Base-by-base conservation (phyloP, 163 green algal species). In the Chloromonas sp. region DNA sequence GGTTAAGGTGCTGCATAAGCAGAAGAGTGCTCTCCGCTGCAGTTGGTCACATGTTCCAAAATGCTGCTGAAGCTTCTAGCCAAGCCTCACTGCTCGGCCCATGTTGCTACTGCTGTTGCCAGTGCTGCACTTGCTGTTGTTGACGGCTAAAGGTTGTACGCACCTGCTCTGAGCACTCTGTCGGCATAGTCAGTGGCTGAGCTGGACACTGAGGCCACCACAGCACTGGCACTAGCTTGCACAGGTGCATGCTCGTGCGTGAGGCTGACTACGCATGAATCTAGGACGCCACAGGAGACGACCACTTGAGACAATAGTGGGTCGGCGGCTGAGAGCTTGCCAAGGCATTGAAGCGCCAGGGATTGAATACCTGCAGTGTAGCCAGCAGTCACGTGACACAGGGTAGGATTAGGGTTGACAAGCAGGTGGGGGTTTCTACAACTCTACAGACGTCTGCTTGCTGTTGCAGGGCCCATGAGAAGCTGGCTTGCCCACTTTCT, bases 211-310 rank as follows among this genome's bases (percentile, higher is more conserved):
- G 88, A 79, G 1, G 84, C 82, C 60, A 91, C 80, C 84, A 91
- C 88, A 57, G 82, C 83, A 60, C 87, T 87, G 14, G 88, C 86
- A 0, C 82, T 87, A n/a, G 88, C 85, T 77, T 89, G 88, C 71
- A 91, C 88, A 58, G 88, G 84, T 13, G 88, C 70, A 82, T 77
- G 87, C 58, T 91, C 88, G 62, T 91, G 86, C 58, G 60, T 83
- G 60, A 89, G 83, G 86, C 82, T 87, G 14, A 84, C 58, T 5
- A 91, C 79, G 59, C 89, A 82, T 36, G 82, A 86, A 66, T 89
- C 88, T 1, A 91, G 86, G 2, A 91, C 84, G 60, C 88, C 88
- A 66, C 88, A 89, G 0, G 88, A 91, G 13, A 91, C 86, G 15
- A 91, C 85, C 0, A 88, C 86, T 78, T 91, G 88, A 1, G 86